Base-by-base conservation (phyloP, 2,329 filamentous ascomycete species). In the Pseudodiploospora longispora region DNA sequence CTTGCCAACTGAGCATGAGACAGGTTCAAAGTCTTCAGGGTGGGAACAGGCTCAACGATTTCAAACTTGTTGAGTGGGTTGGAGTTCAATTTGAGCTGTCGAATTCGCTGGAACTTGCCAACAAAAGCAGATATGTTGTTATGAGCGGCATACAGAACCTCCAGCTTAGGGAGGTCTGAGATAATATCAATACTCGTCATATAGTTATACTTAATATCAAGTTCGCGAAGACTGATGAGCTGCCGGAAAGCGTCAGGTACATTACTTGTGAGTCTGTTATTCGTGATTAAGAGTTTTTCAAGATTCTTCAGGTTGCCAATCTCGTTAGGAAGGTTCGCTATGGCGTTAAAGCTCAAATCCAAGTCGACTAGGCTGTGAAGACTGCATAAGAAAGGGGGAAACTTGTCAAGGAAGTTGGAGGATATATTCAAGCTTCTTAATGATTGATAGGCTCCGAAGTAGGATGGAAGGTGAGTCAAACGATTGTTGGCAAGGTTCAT, bases 31-130 rank as follows among this genome's bases (percentile, higher is more conserved):
- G 83, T 81, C 50, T 88, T 91, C 30, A 98, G 68, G 0, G 87
- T 91, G 10, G 87, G 85, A 10, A 95, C 80, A 3, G 85, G 76
- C 31, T 78, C 74, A 39, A 77, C 79, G 36, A 98, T 78, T 54
- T 94, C 87, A 52, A 98, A 98, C 50, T 89, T 87, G 10, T 93
- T 97, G 50, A 98, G 80, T 1, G 93, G 93, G 59, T 95, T 97
- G 49, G 93, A 90, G 61, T 98, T 95, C 50, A 98, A 72, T 57
- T 91, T 87, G 44, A 98, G 71, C 34, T 85, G 83, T 45, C 89
- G 82, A 27, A 98, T 78, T 52, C 83, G 85, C 38, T 86, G 76
- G 57, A 98, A 98, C n/a, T 80, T 81, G 35, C 90, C 90, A 50
- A 86, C 82, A 57, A 97, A 97, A 40, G 86, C 84, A 0, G 90